Conservation (phyloP, 768 basidiomycete species). For the Mycena leptocephala region DNA sequence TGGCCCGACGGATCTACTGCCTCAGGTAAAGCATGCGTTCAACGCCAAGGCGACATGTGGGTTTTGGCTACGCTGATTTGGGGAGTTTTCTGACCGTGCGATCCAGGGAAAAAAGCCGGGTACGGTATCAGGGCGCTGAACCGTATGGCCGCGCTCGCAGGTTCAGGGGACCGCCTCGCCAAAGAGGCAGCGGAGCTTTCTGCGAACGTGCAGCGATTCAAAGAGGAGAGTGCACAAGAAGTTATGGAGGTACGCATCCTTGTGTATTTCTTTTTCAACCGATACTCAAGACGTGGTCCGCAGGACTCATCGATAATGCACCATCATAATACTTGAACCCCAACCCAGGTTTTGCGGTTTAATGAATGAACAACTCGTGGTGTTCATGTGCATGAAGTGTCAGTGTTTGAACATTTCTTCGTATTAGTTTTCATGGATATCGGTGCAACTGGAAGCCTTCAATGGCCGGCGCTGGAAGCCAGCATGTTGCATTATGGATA, state of each 20-base stretch:
- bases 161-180: conserved; percentile 49
- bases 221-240: conserved; percentile 86
- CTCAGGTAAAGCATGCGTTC: conserved; percentile 91
- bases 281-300: conserved; percentile 20
- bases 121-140: conserved; percentile 90
- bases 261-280: neutral
- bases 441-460: neutral
- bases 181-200: conserved; percentile 67
- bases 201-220: conserved; percentile 76
- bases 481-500: neutral
- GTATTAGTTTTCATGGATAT: neutral
- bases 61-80: conserved; percentile 47
- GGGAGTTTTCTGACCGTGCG: conserved; percentile 10
- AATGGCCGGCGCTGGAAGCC: neutral
- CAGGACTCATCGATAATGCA: conserved; percentile 65
- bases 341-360: too few relatives aligned
- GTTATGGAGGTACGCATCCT: conserved; percentile 43
- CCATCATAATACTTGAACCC: conserved; percentile 53
- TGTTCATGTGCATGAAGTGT: too few relatives aligned
- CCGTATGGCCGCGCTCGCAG: conserved; percentile 78
- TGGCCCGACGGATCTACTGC: conserved; percentile 84
- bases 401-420: too few relatives aligned
- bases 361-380: too few relatives aligned
- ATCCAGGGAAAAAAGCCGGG: conserved; percentile 88
- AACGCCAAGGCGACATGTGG: conserved; percentile 90